phyloP scores from a whole-genome alignment of 495 filamentous ascomycete species.

The Talaromyces proteolyticus region DNA sequence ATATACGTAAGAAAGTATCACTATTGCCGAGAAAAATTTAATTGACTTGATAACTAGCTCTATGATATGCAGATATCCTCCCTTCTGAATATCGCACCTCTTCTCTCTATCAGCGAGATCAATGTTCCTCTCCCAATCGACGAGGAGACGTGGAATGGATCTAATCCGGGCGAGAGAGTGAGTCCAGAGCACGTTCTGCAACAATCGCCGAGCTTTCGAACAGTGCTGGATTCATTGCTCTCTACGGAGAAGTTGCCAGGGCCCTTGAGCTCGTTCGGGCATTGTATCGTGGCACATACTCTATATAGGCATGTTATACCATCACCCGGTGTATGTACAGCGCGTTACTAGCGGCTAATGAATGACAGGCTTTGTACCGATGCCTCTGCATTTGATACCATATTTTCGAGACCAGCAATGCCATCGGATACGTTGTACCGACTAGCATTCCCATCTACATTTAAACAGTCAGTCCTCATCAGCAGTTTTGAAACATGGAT shows the following conservation, averaged over 20 bases:
- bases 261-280: conserved; percentile 3
- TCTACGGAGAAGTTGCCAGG: conserved; percentile 4
- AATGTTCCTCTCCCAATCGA: conserved; percentile 3
- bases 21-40: background rate
- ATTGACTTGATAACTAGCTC: background rate
- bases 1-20: conserved; percentile 2
- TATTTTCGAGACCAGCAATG: conserved; percentile 1
- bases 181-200: background rate
- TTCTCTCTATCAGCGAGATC: conserved; percentile 5
- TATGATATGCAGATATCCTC: conserved; percentile 7
- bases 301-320: conserved; percentile 4
- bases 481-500: background rate
- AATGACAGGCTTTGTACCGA: conserved; percentile 3
- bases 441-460: conserved; percentile 1
- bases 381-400: conserved; percentile 3
- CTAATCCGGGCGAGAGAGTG: background rate
- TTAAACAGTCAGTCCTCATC: conserved; percentile 3
- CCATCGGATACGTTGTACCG: conserved; percentile 1
- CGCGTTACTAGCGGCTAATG: conserved; percentile 1
- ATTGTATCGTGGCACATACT: conserved; percentile 7
- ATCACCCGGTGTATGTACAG: background rate
- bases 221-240: conserved; percentile 5
- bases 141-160: conserved; percentile 2
- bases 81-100: conserved; percentile 5
- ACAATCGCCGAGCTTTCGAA: conserved; percentile 2